These are phyloP conservation scores for Martiniozyma abietophila DNA, from an alignment of 805 yeast species.

Conservation along the genomic window DNA sequence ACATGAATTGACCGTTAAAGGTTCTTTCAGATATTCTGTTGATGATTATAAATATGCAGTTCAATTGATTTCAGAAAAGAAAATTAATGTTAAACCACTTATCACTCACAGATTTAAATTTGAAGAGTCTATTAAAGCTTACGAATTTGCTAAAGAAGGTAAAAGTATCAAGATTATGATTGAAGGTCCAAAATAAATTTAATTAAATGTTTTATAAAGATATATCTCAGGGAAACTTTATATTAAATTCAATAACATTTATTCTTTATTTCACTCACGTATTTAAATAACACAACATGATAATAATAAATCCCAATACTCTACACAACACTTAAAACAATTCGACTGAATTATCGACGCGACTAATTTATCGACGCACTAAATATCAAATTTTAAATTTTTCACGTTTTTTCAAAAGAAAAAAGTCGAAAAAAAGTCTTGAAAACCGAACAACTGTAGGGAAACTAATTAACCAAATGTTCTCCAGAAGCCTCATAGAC, in stretches of 20 bases:
- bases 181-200: slow-evolving; percentile 68
- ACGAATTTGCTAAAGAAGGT: slow-evolving; percentile 59
- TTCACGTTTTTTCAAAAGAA: too few relatives aligned
- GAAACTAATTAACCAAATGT: background rate
- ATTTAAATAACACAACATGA: slow-evolving; percentile 7
- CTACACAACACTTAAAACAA: too few relatives aligned
- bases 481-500: slow-evolving; percentile 1
- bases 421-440: too few relatives aligned
- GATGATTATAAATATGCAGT: slow-evolving; percentile 74
- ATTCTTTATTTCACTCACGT: too few relatives aligned
- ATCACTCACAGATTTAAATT: slow-evolving; percentile 69
- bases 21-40: slow-evolving; percentile 72
- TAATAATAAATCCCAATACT: too few relatives aligned
- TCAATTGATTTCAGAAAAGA: slow-evolving; percentile 33
- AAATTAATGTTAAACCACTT: slow-evolving; percentile 55
- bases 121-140: slow-evolving; percentile 63
- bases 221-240: too few relatives aligned
- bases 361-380: too few relatives aligned
- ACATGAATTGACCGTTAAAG: slow-evolving; percentile 61
- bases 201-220: too few relatives aligned
- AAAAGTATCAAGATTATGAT: slow-evolving; percentile 72
- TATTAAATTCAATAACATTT: too few relatives aligned
- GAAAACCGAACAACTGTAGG: too few relatives aligned
- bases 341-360: too few relatives aligned
- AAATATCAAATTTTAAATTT: too few relatives aligned